Evolutionary conservation across 129 eudicot species (phyloP).

Genomic region (Flaveria brownii): DNA sequence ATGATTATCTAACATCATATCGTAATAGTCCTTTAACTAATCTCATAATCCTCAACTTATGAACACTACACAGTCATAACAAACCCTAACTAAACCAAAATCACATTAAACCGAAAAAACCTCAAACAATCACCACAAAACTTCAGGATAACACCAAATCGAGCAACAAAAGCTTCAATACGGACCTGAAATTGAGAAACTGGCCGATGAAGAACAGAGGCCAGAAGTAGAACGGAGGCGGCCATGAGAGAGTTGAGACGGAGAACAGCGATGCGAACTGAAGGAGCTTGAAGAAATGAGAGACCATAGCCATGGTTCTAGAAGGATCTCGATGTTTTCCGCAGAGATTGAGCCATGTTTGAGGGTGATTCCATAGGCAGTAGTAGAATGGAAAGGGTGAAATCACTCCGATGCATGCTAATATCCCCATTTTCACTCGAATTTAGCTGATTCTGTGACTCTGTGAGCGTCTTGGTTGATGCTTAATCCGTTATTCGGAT

Average conservation of each 20-base stretch:
- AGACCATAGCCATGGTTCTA: slow-evolving; percentile 60
- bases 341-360: slow-evolving; percentile 77
- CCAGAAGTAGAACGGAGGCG: slow-evolving; percentile 88
- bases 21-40: no score
- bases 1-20: no score
- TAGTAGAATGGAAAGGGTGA: slow-evolving; percentile 89
- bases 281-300: slow-evolving; percentile 71
- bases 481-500: background rate
- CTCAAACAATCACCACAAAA: background rate
- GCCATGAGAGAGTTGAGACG: slow-evolving; percentile 81
- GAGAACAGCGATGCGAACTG: slow-evolving; percentile 78
- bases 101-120: background rate
- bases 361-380: slow-evolving; percentile 77
- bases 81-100: slow-evolving; percentile 1
- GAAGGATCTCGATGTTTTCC: slow-evolving; percentile 73
- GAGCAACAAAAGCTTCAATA: background rate
- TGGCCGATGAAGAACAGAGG: slow-evolving; percentile 87
- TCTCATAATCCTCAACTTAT: background rate
- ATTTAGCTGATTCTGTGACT: no score
- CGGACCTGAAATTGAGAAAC: slow-evolving; percentile 89
- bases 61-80: background rate
- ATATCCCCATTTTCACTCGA: slow-evolving; percentile 49
- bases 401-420: slow-evolving; percentile 69
- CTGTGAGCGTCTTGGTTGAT: background rate
- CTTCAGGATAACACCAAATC: background rate